Evolutionary conservation across 2,329 filamentous ascomycete genomes (phyloP).

Genomic region (Albophoma yamanashiensis): DNA sequence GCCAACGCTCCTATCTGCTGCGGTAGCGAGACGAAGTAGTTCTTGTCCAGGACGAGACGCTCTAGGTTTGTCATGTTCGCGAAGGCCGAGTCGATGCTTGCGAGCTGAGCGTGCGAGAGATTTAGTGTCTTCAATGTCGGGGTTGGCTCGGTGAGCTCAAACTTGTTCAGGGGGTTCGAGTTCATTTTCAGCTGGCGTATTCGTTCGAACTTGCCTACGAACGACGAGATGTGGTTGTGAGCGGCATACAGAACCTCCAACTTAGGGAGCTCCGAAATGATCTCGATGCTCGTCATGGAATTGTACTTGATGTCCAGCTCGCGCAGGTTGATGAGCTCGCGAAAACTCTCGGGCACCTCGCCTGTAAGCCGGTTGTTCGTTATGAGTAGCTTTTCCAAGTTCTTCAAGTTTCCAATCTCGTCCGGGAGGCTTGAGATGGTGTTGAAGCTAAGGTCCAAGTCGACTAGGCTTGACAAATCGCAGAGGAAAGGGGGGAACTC

Average conservation of each 20-base stretch:
- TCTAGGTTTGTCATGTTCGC: conserved; percentile 79
- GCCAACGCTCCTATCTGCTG: conserved; percentile 73
- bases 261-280: conserved; percentile 72
- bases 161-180: conserved; percentile 90
- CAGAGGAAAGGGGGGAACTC: conserved; percentile 80
- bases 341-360: conserved; percentile 62
- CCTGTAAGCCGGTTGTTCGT: conserved; percentile 87
- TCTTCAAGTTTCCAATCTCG: conserved; percentile 65
- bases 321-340: conserved; percentile 63
- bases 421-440: conserved; percentile 69
- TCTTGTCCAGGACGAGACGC: conserved; percentile 82
- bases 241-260: conserved; percentile 83
- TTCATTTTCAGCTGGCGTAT: conserved; percentile 81
- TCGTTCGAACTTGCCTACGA: conserved; percentile 77
- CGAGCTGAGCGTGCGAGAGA: conserved; percentile 81
- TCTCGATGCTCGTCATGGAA: conserved; percentile 75
- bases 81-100: conserved; percentile 82
- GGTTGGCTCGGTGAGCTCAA: conserved; percentile 67
- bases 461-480: conserved; percentile 70
- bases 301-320: conserved; percentile 96
- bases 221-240: conserved; percentile 86
- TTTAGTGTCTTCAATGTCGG: conserved; percentile 80
- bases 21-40: conserved; percentile 88
- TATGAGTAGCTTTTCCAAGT: conserved; percentile 81
- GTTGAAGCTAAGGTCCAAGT: conserved; percentile 96